These are phyloP conservation scores for Zygosaccharomyces rouxii DNA, from an alignment of 805 yeast genomes.

Conservation along the genomic window DNA sequence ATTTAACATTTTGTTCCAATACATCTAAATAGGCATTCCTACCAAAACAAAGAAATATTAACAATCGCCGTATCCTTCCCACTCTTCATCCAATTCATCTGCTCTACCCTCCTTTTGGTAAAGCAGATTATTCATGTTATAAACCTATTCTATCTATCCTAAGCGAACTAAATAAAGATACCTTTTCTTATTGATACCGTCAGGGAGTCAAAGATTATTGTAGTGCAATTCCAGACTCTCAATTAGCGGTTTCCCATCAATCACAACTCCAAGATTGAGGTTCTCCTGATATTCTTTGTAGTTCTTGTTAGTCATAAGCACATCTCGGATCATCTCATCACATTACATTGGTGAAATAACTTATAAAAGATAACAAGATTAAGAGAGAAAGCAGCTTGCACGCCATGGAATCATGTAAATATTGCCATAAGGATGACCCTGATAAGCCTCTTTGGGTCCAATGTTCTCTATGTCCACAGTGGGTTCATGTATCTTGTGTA, in stretches of 20 bases:
- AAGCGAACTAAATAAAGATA: no score
- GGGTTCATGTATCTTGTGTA: conserved; percentile 22
- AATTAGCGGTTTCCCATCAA: not conserved
- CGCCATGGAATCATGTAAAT: conserved; percentile 13
- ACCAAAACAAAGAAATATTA: not conserved
- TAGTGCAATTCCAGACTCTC: not conserved
- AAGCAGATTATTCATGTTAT: no score
- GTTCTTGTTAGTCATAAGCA: not conserved
- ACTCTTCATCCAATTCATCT: not conserved
- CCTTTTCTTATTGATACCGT: no score
- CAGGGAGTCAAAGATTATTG: not conserved
- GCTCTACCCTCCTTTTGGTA: no score
- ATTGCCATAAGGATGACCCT: conserved; percentile 14
- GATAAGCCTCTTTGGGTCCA: conserved; percentile 20
- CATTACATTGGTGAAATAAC: not conserved
- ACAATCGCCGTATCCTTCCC: not conserved
- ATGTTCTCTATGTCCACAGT: conserved; percentile 21
- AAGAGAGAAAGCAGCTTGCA: not conserved
- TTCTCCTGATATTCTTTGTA: not conserved
- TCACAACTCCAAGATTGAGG: not conserved
- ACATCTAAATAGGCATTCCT: not conserved
- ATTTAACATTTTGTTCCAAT: not conserved
- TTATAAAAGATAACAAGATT: not conserved
- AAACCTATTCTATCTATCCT: no score
- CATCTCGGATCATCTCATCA: not conserved